Evolutionary conservation across 352 stramenopile species (phyloP).

Genomic region (Phytophthora meadii): DNA sequence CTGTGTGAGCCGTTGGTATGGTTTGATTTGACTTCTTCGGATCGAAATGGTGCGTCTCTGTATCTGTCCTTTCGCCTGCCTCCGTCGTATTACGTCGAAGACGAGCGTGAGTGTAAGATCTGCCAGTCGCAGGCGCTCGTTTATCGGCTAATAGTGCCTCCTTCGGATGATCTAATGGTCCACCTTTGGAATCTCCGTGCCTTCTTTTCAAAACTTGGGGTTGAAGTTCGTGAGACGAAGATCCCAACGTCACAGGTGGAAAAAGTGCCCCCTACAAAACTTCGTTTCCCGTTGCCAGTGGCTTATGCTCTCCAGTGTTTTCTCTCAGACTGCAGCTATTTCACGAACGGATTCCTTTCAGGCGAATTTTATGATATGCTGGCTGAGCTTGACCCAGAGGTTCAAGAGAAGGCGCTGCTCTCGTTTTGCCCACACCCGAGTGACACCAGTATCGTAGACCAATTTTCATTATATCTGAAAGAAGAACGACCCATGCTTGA

Average conservation of each 20-base stretch:
- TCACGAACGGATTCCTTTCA: conserved; percentile 51
- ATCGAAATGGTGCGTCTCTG: conserved; percentile 21
- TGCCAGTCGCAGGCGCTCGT: conserved; percentile 51
- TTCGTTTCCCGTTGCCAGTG: conserved; percentile 34
- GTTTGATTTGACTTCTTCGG: conserved; percentile 45
- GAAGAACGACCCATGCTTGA: conserved; percentile 42
- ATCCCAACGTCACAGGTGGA: conserved; percentile 25
- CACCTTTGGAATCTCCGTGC: conserved; percentile 55
- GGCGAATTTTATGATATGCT: conserved; percentile 50
- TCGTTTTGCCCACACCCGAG: conserved; percentile 40
- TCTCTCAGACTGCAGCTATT: conserved; percentile 52
- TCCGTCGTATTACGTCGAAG: conserved; percentile 44
- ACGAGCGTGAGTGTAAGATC: conserved; percentile 37
- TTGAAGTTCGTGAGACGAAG: conserved; percentile 59
- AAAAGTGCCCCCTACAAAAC: not conserved
- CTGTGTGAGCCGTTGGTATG: conserved; percentile 51
- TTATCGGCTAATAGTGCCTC: conserved; percentile 40
- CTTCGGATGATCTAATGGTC: conserved; percentile 12
- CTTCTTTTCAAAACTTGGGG: conserved; percentile 53
- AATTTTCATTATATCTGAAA: conserved; percentile 48
- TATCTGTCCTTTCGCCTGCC: conserved; percentile 49
- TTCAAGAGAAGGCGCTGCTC: conserved; percentile 58
- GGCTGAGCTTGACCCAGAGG: conserved; percentile 27
- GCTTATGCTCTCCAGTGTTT: conserved; percentile 65
- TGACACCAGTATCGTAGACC: conserved; percentile 29